phyloP scores from a whole-genome alignment of 1,139 yeast species.

The Taphrina communis region DNA sequence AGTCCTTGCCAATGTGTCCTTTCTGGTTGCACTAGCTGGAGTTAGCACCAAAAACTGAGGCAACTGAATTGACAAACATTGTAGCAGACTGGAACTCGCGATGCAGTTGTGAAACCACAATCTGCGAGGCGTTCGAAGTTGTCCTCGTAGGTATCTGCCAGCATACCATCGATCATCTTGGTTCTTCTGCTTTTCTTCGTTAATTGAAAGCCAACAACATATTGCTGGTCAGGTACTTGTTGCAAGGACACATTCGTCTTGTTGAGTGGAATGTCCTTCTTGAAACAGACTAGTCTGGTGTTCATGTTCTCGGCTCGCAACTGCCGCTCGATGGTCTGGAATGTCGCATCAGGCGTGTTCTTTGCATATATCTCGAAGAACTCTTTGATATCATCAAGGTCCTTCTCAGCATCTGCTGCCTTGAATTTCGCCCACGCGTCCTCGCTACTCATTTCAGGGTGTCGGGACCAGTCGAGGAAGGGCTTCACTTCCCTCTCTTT shows the following conservation, averaged over 20 bases:
- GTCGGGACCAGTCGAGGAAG: slow-evolving; percentile 21
- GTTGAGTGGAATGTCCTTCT: slow-evolving; percentile 15
- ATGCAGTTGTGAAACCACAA: slow-evolving; percentile 16
- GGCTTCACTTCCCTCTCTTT: neutral
- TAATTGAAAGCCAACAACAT: slow-evolving; percentile 24
- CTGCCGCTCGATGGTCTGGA: slow-evolving; percentile 13
- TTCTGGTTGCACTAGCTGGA: slow-evolving; percentile 18
- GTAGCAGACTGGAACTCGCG: slow-evolving; percentile 21
- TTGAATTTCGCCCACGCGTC: slow-evolving; percentile 20
- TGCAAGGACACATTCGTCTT: slow-evolving; percentile 25
- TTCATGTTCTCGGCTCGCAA: slow-evolving; percentile 18
- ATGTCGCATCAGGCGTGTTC: slow-evolving; percentile 25
- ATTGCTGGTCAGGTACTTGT: slow-evolving; percentile 9
- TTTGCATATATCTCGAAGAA: slow-evolving; percentile 23
- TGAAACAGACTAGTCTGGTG: slow-evolving; percentile 8
- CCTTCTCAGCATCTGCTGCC: slow-evolving; percentile 8
- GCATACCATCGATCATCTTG: slow-evolving; percentile 26
- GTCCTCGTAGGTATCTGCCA: slow-evolving; percentile 26
- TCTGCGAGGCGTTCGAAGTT: slow-evolving; percentile 29
- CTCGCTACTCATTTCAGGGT: slow-evolving; percentile 24
- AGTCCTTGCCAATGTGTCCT: slow-evolving; percentile 23
- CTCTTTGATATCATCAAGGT: slow-evolving; percentile 30
- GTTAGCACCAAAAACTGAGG: neutral
- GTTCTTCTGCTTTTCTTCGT: slow-evolving; percentile 10
- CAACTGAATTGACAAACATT: neutral